Conservation (phyloP, 2,329 filamentous ascomycete species). For the Knufia fluminis region DNA sequence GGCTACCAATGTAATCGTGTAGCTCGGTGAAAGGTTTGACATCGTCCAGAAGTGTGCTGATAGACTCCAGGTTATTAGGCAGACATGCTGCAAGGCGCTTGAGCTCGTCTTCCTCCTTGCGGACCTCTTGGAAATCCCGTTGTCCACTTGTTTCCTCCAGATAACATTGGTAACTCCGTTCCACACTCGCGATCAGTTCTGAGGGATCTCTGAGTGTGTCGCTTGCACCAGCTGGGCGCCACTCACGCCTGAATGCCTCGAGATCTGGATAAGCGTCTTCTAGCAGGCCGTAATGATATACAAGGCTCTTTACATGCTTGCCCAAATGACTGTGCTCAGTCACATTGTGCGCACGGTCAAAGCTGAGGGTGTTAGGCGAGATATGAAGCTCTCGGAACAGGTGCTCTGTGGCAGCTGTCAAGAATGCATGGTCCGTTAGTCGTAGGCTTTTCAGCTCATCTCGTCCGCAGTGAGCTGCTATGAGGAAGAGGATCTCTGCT, state of each 20-base stretch:
- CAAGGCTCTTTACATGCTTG: constrained; percentile 2
- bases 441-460: constrained; percentile 6
- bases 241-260: constrained; percentile 7
- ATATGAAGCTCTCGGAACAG: constrained; percentile 7
- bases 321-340: neutral
- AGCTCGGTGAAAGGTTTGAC: neutral
- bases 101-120: constrained; percentile 5
- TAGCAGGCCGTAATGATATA: constrained; percentile 6
- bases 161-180: constrained; percentile 3
- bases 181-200: neutral
- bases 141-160: constrained; percentile 5
- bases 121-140: neutral
- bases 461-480: neutral
- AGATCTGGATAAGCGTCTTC: constrained; percentile 1
- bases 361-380: constrained; percentile 3
- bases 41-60: constrained; percentile 7
- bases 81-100: neutral
- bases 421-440: neutral
- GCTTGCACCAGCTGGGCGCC: neutral
- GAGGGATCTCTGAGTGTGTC: neutral
- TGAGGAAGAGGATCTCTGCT: neutral
- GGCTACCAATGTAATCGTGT: constrained; percentile 8
- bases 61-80: constrained; percentile 1
- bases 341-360: constrained; percentile 5
- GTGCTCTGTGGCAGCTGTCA: neutral